Conservation (phyloP, 75 land plant genomes). For the Isoetes taiwanensis region DNA sequence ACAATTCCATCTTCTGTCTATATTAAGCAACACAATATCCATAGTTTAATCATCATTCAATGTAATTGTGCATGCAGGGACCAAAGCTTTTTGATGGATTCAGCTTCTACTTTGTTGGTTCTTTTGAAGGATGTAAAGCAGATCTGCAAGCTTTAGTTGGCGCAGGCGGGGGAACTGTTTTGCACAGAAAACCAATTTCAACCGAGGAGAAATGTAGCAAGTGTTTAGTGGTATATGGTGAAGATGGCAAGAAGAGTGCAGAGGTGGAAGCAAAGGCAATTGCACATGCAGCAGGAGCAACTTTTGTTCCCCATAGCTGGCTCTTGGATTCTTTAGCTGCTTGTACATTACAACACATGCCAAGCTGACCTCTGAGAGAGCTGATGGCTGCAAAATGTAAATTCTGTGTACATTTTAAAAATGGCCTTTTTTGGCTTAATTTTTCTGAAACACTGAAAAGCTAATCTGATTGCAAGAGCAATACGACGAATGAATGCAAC, state of each 20-base stretch:
- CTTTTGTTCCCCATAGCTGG: too few species aligned
- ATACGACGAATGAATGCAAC: too few species aligned
- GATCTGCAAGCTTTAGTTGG: conserved; percentile 49
- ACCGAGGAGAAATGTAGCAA: background rate
- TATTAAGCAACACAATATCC: background rate
- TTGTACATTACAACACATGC: too few species aligned
- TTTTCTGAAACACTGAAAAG: too few species aligned
- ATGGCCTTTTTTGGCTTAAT: too few species aligned
- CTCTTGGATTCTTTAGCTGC: too few species aligned
- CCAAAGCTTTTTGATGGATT: conserved; percentile 53
- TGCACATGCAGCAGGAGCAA: too few species aligned
- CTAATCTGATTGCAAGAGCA: too few species aligned
- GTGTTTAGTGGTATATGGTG: conserved; percentile 6
- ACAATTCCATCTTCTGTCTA: background rate
- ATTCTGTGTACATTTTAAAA: too few species aligned
- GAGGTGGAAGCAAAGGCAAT: too few species aligned
- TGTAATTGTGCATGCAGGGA: conserved; percentile 32
- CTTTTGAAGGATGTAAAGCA: conserved; percentile 33
- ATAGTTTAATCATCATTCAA: background rate
- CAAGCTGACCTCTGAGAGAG: too few species aligned
- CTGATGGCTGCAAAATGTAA: too few species aligned
- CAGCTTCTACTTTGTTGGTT: conserved; percentile 44
- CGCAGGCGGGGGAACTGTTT: conserved; percentile 53
- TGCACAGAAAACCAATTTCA: conserved; percentile 51
- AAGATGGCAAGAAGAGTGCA: background rate